Evolutionary conservation across 1,284 basidiomycete genomes (phyloP).

Genomic region (Neonothopanus nambi): DNA sequence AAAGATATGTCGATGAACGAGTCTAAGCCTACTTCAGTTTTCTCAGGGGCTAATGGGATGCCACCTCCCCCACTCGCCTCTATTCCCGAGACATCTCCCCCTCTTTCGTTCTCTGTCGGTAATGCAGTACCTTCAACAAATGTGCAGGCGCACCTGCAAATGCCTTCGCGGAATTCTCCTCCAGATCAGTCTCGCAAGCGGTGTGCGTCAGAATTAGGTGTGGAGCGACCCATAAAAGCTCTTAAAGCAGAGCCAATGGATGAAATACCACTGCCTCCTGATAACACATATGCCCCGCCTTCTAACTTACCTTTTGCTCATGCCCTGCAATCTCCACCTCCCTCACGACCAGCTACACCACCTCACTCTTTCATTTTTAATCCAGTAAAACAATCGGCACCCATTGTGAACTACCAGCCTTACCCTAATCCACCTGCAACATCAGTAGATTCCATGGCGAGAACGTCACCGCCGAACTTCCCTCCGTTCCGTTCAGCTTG

Average conservation of each 20-base stretch:
- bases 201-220: slow-evolving; percentile 63
- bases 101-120: not conserved
- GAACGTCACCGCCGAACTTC: slow-evolving; percentile 28
- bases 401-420: not conserved
- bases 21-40: not conserved
- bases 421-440: slow-evolving; percentile 1
- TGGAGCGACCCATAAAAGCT: slow-evolving; percentile 60
- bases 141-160: no score
- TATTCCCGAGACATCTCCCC: not conserved
- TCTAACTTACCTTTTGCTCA: slow-evolving; percentile 26
- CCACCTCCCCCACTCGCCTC: not conserved
- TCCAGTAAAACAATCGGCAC: slow-evolving; percentile 7
- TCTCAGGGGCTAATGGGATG: no score
- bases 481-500: slow-evolving; percentile 37
- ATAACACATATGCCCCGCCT: slow-evolving; percentile 26
- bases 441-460: not conserved
- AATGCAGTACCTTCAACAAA: no score
- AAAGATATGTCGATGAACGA: slow-evolving; percentile 15
- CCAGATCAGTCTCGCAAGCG: slow-evolving; percentile 56
- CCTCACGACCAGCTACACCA: slow-evolving; percentile 26
- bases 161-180: not conserved
- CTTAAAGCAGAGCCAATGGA: slow-evolving; percentile 70
- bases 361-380: slow-evolving; percentile 11
- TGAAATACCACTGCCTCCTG: slow-evolving; percentile 34
- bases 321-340: slow-evolving; percentile 36